phyloP scores from a whole-genome alignment of 2,329 filamentous ascomycete genomes.

The Aspergillus brunneoviolaceus region DNA sequence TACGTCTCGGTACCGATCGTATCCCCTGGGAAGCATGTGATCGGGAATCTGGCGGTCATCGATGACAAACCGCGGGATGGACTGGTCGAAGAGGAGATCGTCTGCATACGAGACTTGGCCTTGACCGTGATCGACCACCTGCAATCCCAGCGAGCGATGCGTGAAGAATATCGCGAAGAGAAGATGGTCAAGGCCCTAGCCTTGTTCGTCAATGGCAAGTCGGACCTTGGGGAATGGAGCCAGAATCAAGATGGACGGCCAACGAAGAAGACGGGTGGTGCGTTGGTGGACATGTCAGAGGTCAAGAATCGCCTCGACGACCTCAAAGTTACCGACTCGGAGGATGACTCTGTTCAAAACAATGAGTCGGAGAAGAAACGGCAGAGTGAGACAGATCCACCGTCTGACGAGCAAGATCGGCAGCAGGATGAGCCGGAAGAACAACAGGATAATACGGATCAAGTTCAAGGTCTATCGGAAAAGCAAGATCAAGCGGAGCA shows the following conservation, averaged over 20 bases:
- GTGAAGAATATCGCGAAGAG: conserved; percentile 22
- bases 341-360: background rate
- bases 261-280: background rate
- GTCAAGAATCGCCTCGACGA: background rate
- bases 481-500: too few species aligned
- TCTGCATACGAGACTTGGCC: conserved; percentile 18
- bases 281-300: background rate
- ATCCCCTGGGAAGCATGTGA: conserved; percentile 19
- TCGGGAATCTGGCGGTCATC: conserved; percentile 19
- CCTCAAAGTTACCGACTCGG: background rate
- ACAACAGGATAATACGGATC: too few species aligned
- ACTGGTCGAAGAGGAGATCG: conserved; percentile 9
- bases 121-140: conserved; percentile 23
- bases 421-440: too few species aligned
- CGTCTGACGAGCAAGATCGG: too few species aligned
- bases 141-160: conserved; percentile 20
- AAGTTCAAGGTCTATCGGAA: too few species aligned
- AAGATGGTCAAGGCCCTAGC: conserved; percentile 24
- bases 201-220: conserved; percentile 23
- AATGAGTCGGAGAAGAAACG: too few species aligned
- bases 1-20: conserved; percentile 20
- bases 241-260: conserved; percentile 2
- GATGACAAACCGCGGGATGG: conserved; percentile 17
- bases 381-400: too few species aligned
- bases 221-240: conserved; percentile 20